Base-by-base conservation (phyloP, 2,329 filamentous ascomycete genomes). In the Shiraia sp. region DNA sequence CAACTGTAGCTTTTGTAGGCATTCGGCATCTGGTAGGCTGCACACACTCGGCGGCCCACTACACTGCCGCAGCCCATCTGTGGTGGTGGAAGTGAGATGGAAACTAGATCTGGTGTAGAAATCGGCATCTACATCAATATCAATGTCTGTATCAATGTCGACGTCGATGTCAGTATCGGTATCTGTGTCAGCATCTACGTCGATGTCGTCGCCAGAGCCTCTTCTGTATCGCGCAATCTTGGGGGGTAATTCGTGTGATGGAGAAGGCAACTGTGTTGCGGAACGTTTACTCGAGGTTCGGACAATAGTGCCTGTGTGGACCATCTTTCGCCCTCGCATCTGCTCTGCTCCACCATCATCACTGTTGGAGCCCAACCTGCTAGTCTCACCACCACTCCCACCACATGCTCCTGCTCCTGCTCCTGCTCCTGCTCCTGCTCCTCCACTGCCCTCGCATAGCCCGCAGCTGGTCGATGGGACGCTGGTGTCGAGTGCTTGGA, bases 201-300 rank as follows among this genome's bases (percentile, higher is more conserved):
- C 49, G 19, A 19, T 32, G 32, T 46, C 29, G 35, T 56, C 40
- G 17, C 51, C 40, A 36, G 55, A 47, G 19, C 44, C 60, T 36
- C 65, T 49, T 15, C 59, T 45, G 40, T 54, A 55, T 19, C 57
- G 37, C 13, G 63, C 63, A 8, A 67, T 63, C 61, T 69, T 69
- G 41, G 61, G 59, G n/a, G 61, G 65, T 37, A 66, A 42, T 36
- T 59, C 59, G 25, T 61, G 61, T 10, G 58, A 57, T 3, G 65
- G 65, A 41, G 65, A 66, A 19, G 65, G 65, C 40, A 68, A 47
- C 49, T 68, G 65, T 8, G 65, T 67, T 2, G 65, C 65, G 7
- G 65, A 68, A 15, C 65, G 62, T 41, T 69, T 69, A 42, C 62
- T 60, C 32, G 63, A 66, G 5, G 61, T 63, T 30, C 64, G 57